These are phyloP conservation scores for Ustilago hordei DNA, from an alignment of 1,284 basidiomycete genomes.

Conservation along the genomic window DNA sequence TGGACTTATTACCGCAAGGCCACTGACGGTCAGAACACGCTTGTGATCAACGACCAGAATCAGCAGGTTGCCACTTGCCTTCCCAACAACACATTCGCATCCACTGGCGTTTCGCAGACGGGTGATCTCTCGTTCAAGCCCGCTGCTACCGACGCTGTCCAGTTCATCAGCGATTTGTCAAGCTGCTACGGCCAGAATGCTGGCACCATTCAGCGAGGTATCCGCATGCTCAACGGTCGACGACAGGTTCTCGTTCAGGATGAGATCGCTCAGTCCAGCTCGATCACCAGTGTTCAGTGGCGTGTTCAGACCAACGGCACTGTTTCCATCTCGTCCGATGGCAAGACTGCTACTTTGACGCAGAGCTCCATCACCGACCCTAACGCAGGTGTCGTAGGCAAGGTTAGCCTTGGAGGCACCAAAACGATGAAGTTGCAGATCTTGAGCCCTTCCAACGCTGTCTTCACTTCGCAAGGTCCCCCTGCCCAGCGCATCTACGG, in stretches of 20 bases:
- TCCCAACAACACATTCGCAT: constrained; percentile 76
- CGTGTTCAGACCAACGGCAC: constrained; percentile 94
- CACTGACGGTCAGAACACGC: constrained; percentile 96
- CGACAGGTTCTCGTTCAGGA: constrained; percentile 82
- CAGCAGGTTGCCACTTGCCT: constrained; percentile 78
- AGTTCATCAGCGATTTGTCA: constrained; percentile 83
- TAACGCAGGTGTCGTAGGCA: constrained; percentile 73
- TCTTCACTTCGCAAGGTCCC: constrained; percentile 36
- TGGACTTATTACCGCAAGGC: constrained; percentile 83
- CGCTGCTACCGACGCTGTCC: constrained; percentile 81
- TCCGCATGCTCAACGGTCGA: constrained; percentile 86
- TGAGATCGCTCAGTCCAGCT: constrained; percentile 65
- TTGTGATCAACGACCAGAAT: constrained; percentile 82
- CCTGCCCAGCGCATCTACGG: constrained; percentile 71
- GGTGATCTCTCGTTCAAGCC: constrained; percentile 76
- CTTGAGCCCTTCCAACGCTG: constrained; percentile 75
- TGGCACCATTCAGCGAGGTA: constrained; percentile 83
- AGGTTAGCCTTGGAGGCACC: constrained; percentile 49
- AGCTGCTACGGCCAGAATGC: constrained; percentile 78
- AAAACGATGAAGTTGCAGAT: constrained; percentile 73
- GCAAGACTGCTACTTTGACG: constrained; percentile 76
- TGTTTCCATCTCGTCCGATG: constrained; percentile 64
- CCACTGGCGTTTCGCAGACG: constrained; percentile 79
- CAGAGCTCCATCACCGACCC: constrained; percentile 74
- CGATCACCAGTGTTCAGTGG: constrained; percentile 77